Base-by-base conservation (phyloP, 2,329 filamentous ascomycete genomes). In the Phoma sp. region DNA sequence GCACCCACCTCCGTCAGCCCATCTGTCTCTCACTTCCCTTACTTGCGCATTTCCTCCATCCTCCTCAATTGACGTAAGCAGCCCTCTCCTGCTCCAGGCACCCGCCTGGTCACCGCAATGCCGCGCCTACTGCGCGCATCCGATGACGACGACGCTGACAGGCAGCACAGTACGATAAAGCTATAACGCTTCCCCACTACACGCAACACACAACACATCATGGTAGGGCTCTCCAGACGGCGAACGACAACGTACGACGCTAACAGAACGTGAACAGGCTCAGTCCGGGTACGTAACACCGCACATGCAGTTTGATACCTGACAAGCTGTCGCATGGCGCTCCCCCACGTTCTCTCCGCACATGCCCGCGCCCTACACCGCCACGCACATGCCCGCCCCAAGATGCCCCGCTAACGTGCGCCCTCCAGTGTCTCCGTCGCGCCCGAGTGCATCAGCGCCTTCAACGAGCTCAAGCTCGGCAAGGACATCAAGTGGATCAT, bases 401-500 rank as follows among this genome's bases (percentile, higher is more conserved):
- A 35, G 40, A 22, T 37, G 38, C 31, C 25, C 41, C 43, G 55
- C 65, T 70, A 65, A 71, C 46, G 32, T 15, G 29, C 29, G 27
- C n/a, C 32, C 19, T 36, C 19, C 78, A 92, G 89, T 84, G 89
- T 89, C 68, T 83, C 83, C 75, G 87, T 92, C 71, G 80, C 84
- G 64, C 83, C 85, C 74, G 89, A 93, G 57, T 92, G 89, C 84
- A 85, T 84, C 69, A 70, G 71, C 54, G 75, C 77, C 63, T 94
- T 88, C 85, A 92, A 93, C 78, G 88, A 93, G 68, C 85, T 94
- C 65, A 94, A 94, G 86, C 87, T 92, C 68, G 83, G 80, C 79
- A 92, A 92, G 82, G 83, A 86, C 82, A 72, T 76, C 69, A 93
- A 92, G 81, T 96, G 85, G 84, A 89, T 95, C 81, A 87, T 95